A percentile compares a stretch with the other conserved stretches of the same genome.
phyloP scores from a whole-genome alignment of 2,329 filamentous ascomycete genomes.

The Arachnopeziza araneosa region DNA sequence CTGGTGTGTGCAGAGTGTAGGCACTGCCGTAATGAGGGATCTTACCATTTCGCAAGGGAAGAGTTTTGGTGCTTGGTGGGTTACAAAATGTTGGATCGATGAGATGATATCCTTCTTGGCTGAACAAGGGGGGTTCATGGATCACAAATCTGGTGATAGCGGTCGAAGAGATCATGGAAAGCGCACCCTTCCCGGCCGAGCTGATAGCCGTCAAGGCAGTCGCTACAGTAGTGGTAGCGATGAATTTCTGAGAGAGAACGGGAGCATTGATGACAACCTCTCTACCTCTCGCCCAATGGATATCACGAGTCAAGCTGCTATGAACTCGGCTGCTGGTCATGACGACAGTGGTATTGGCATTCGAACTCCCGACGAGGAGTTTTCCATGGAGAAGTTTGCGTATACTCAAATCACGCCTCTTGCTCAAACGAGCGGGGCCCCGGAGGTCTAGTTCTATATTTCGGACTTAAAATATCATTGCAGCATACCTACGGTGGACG shows the following conservation, averaged over 20 bases:
- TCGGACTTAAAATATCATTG: neutral
- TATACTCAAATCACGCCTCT: slow-evolving; percentile 1
- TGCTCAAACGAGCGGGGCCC: neutral
- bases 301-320: slow-evolving; percentile 38
- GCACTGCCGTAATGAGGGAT: slow-evolving; percentile 73
- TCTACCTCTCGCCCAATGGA: slow-evolving; percentile 27
- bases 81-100: slow-evolving; percentile 91
- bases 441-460: neutral
- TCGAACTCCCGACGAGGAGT: slow-evolving; percentile 60
- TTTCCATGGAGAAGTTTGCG: slow-evolving; percentile 38
- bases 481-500: neutral
- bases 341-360: slow-evolving; percentile 75
- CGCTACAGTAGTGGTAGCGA: slow-evolving; percentile 30
- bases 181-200: slow-evolving; percentile 12
- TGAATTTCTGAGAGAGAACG: slow-evolving; percentile 24
- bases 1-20: slow-evolving; percentile 69
- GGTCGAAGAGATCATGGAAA: slow-evolving; percentile 19
- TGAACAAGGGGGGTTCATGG: slow-evolving; percentile 84
- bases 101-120: slow-evolving; percentile 90
- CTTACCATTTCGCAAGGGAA: slow-evolving; percentile 72
- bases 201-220: slow-evolving; percentile 23
- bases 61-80: slow-evolving; percentile 89
- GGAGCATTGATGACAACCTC: slow-evolving; percentile 16
- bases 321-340: slow-evolving; percentile 45
- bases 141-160: slow-evolving; percentile 38